Conservation (phyloP, 768 basidiomycete species). For the Mycena latifolia region DNA sequence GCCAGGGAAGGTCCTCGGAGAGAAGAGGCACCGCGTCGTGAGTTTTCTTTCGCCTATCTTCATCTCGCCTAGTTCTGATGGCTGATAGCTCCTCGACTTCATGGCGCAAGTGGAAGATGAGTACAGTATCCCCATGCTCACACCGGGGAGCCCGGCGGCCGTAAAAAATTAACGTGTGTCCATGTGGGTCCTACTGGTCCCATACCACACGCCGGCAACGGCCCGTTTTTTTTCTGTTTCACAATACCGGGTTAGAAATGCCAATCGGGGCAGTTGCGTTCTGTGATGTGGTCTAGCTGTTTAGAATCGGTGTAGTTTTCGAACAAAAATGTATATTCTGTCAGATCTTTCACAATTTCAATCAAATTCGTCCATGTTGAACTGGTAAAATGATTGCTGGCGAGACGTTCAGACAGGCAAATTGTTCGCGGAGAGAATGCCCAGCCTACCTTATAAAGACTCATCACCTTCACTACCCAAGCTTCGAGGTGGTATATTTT, state of each 20-base stretch:
- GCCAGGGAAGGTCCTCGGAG: constrained; percentile 75
- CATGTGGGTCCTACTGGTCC: neutral
- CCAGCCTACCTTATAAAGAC: constrained; percentile 81
- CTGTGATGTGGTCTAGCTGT: too few relatives aligned
- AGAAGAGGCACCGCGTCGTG: constrained; percentile 47
- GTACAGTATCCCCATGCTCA: constrained; percentile 40
- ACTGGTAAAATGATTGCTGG: constrained; percentile 72
- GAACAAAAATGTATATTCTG: too few relatives aligned
- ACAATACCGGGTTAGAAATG: neutral
- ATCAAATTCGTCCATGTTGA: constrained; percentile 68
- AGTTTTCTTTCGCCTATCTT: constrained; percentile 38
- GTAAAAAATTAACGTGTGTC: neutral
- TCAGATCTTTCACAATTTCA: too few relatives aligned
- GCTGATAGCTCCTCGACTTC: constrained; percentile 73
- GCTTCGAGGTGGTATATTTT: constrained; percentile 98
- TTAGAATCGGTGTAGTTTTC: too few relatives aligned
- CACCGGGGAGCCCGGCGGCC: neutral
- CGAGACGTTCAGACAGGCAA: constrained; percentile 14
- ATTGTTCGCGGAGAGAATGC: neutral
- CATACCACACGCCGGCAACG: neutral
- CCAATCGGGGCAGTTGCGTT: too few relatives aligned
- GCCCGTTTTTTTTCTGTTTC: neutral
- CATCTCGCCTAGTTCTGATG: constrained; percentile 75
- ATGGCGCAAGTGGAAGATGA: constrained; percentile 70
- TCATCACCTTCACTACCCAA: constrained; percentile 98